These are phyloP conservation scores for Astrephomene gubernaculifera DNA, from an alignment of 139 green algal genomes.

Conservation along the genomic window DNA sequence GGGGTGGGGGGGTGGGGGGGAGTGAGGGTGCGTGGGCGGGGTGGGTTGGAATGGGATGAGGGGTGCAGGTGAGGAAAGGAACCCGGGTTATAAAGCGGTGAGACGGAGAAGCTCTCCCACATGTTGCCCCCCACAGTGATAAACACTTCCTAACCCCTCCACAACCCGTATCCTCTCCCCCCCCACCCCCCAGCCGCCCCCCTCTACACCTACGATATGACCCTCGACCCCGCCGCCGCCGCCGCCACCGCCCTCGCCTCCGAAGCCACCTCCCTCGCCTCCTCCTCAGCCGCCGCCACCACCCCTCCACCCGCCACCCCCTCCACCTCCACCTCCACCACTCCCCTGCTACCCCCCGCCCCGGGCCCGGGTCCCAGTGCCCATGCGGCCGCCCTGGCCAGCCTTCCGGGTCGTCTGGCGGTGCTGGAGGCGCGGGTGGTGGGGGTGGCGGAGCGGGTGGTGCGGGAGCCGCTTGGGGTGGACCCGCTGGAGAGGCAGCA, in stretches of 20 bases:
- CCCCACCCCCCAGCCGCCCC: constrained; percentile 13
- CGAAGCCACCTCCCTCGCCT: not conserved
- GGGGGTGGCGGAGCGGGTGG: constrained; percentile 35
- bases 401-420: constrained; percentile 2
- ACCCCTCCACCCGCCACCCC: not conserved
- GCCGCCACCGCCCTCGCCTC: not conserved
- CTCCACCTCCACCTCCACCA: not conserved
- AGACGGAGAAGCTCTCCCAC: too few relatives aligned
- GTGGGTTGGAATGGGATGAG: too few relatives aligned
- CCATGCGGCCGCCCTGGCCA: constrained; percentile 44
- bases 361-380: constrained; percentile 26
- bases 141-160: not conserved
- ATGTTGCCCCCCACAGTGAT: too few relatives aligned
- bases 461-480: constrained; percentile 31
- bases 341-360: not conserved
- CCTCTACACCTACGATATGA: constrained; percentile 47
- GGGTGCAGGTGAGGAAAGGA: not conserved
- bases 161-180: not conserved
- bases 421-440: constrained; percentile 38
- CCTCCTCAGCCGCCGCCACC: not conserved
- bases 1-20: not conserved
- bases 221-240: not conserved
- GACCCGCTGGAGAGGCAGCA: constrained; percentile 56
- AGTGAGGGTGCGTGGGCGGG: not conserved
- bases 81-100: not conserved